phyloP scores from a whole-genome alignment of 2,329 filamentous ascomycete species.

The Fusarium sp. region DNA sequence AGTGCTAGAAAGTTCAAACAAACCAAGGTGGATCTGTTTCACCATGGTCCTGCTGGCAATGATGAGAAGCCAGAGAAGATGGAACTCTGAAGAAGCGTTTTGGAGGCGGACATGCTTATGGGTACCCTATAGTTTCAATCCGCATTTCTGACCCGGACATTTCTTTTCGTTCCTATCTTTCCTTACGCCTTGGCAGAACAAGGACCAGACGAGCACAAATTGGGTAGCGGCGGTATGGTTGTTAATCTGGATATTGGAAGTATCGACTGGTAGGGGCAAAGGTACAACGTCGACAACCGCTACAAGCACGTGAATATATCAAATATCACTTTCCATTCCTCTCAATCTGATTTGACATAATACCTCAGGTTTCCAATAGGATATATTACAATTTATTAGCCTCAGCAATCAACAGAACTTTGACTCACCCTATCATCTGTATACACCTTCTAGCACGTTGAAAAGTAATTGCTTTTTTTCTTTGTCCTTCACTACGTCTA shows the following conservation, averaged over 20 bases:
- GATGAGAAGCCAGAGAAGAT: background rate
- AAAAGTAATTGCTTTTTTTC: too few relatives aligned
- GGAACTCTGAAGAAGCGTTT: background rate
- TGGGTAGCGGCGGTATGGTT: background rate
- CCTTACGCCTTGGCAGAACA: background rate
- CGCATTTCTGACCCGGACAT: background rate
- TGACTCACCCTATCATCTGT: too few relatives aligned
- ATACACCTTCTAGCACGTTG: too few relatives aligned
- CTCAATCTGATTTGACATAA: background rate
- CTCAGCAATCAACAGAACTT: too few relatives aligned
- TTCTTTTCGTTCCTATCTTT: background rate
- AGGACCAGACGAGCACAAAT: background rate
- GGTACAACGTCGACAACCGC: too few relatives aligned
- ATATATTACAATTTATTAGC: too few relatives aligned
- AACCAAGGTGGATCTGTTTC: background rate
- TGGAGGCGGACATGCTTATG: background rate
- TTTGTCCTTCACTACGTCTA: background rate
- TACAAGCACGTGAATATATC: background rate
- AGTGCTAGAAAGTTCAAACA: slow-evolving; percentile 30
- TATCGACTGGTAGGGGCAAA: background rate
- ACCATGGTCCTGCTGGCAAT: background rate
- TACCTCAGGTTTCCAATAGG: too few relatives aligned
- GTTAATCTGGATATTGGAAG: background rate
- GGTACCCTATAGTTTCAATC: background rate
- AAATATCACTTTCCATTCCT: background rate